phyloP scores from a whole-genome alignment of 2,329 filamentous ascomycete species.

The Hypoxylon sp. region DNA sequence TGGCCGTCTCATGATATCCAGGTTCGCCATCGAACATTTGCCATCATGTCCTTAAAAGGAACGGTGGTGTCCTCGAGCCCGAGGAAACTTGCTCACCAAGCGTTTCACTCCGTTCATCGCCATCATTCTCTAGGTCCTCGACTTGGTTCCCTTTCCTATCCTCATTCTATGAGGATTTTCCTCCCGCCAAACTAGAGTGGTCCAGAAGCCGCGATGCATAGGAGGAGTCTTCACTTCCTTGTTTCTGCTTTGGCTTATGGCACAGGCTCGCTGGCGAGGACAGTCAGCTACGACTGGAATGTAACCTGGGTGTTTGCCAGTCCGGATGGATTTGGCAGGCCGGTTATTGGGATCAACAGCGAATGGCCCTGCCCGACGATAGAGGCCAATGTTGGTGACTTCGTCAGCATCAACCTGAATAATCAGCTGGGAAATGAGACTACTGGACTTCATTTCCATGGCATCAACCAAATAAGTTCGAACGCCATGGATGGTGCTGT shows the following conservation, averaged over 20 bases:
- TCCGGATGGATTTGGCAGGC: constrained; percentile 67
- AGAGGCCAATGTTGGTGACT: constrained; percentile 63
- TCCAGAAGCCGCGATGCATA: constrained; percentile 26
- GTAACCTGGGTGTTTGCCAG: constrained; percentile 68
- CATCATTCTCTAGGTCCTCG: constrained; percentile 3
- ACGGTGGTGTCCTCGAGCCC: constrained; percentile 6
- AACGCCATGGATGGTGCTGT: constrained; percentile 68
- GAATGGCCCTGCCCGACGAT: constrained; percentile 71
- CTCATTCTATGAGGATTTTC: constrained; percentile 9
- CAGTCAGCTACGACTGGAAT: constrained; percentile 66
- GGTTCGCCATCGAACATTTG: constrained; percentile 1
- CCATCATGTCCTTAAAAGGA: constrained; percentile 24
- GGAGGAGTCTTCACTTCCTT: constrained; percentile 20
- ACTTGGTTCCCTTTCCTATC: constrained; percentile 1
- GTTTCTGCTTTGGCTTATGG: constrained; percentile 29
- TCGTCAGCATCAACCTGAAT: constrained; percentile 56
- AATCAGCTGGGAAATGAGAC: constrained; percentile 62
- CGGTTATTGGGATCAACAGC: constrained; percentile 71
- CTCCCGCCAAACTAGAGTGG: constrained; percentile 17
- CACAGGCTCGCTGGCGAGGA: constrained; percentile 49
- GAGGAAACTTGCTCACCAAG: constrained; percentile 26
- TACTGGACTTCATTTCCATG: constrained; percentile 67
- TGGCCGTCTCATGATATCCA: not conserved
- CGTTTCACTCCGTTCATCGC: constrained; percentile 23
- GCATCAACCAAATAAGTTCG: constrained; percentile 66